A percentile compares a stretch with the other conserved stretches of the same genome.
These are phyloP conservation scores for Paecilomyces fulvus DNA, from an alignment of 2,329 filamentous ascomycete species.

Conservation along the genomic window DNA sequence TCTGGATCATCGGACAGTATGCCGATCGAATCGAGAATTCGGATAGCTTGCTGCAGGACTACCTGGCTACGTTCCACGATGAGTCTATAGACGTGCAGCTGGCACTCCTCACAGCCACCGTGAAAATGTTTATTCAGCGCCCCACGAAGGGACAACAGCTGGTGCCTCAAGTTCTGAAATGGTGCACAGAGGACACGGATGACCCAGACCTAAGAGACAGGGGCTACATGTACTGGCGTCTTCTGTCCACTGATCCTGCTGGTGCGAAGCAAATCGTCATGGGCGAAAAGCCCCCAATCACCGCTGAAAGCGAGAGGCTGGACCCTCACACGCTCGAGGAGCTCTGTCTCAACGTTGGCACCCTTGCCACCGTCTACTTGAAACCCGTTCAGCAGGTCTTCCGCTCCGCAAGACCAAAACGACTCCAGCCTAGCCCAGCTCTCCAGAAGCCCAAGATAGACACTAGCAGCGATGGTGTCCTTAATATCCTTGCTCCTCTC, in stretches of 20 bases:
- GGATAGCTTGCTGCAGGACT: slow-evolving; percentile 87
- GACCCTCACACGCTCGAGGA: slow-evolving; percentile 89
- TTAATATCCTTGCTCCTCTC: slow-evolving; percentile 16
- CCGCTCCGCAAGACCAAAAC: slow-evolving; percentile 72
- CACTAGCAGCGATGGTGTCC: slow-evolving; percentile 23
- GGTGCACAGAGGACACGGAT: slow-evolving; percentile 98
- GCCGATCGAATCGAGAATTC: slow-evolving; percentile 96
- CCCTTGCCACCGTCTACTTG: slow-evolving; percentile 90
- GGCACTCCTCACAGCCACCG: slow-evolving; percentile 86
- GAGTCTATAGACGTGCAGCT: slow-evolving; percentile 95
- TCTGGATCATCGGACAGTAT: slow-evolving; percentile 99
- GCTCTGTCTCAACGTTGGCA: slow-evolving; percentile 94
- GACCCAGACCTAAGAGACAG: slow-evolving; percentile 93
- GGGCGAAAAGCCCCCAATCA: slow-evolving; percentile 95
- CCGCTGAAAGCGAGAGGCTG: slow-evolving; percentile 88
- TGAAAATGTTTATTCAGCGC: slow-evolving; percentile 95
- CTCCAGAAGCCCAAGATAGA: slow-evolving; percentile 62
- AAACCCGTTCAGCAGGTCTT: slow-evolving; percentile 98
- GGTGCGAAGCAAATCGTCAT: slow-evolving; percentile 84
- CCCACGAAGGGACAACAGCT: slow-evolving; percentile 90
- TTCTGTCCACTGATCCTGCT: slow-evolving; percentile 84
- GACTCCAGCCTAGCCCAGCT: slow-evolving; percentile 73
- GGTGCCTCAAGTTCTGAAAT: slow-evolving; percentile 90
- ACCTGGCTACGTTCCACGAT: slow-evolving; percentile 85
- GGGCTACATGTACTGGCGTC: slow-evolving; percentile 99